These are phyloP conservation scores for Tephrocybe sp. DNA, from an alignment of 768 basidiomycete genomes.

Conservation along the genomic window DNA sequence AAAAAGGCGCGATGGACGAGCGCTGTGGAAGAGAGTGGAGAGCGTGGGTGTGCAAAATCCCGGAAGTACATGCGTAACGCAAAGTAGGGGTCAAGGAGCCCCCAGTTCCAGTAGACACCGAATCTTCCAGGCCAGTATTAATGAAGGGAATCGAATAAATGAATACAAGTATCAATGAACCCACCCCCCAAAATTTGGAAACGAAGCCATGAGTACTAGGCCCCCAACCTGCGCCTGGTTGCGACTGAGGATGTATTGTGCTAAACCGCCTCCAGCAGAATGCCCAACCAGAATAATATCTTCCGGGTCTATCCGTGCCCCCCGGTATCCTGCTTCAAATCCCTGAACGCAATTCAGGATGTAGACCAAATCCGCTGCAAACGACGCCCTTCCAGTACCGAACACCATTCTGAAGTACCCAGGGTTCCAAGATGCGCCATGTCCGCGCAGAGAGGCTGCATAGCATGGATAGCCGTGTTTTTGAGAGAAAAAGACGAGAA, in stretches of 20 bases:
- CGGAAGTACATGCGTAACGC: constrained; percentile 6
- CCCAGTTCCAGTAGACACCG: constrained; percentile 12
- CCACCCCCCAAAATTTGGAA: constrained; percentile 12
- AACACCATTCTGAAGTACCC: constrained; percentile 10
- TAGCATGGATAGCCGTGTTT: constrained; percentile 11
- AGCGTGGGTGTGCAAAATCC: constrained; percentile 11
- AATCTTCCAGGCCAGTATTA: not conserved
- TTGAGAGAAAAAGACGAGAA: constrained; percentile 13
- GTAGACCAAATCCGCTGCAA: constrained; percentile 5
- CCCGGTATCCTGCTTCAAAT: constrained; percentile 2
- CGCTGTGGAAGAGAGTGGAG: constrained; percentile 9
- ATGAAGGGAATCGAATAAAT: not conserved
- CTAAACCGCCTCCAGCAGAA: constrained; percentile 15
- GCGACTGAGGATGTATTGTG: constrained; percentile 10
- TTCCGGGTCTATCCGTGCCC: not conserved
- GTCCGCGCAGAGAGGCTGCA: constrained; percentile 15
- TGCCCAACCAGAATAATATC: constrained; percentile 13
- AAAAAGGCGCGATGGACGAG: constrained; percentile 18
- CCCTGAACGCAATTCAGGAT: constrained; percentile 9
- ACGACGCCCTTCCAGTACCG: constrained; percentile 2
- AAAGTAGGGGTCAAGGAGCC: constrained; percentile 4
- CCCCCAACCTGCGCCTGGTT: constrained; percentile 5
- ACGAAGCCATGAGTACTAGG: constrained; percentile 6
- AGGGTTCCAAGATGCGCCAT: constrained; percentile 12
- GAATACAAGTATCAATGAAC: not conserved